Base-by-base conservation (phyloP, 129 eudicot species). In the Flaveria brownii region DNA sequence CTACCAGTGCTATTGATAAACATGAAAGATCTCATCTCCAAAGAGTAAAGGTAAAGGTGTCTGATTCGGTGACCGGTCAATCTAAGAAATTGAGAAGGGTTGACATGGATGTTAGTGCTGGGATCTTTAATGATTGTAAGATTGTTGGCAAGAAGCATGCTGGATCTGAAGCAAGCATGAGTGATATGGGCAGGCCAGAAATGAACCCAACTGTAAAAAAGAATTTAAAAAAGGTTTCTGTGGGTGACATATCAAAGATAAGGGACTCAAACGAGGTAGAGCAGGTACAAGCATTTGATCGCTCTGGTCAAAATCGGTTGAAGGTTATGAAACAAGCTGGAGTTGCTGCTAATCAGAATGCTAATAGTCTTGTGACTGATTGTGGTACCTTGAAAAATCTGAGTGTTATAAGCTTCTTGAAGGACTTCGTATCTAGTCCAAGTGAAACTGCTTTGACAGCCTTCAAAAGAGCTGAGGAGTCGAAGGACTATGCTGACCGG, bases 391-490 rank as follows among this genome's bases (percentile, higher is more conserved):
- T 50, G 52, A 61, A 73, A 72, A 83, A 81, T 72, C 73, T 54
- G 18, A 63, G 72, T 76, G 86, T 74, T 51, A 50, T 71, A 49
- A 85, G 83, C 76, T 78, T 80, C 69, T 71, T 80, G 72, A 87
- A 78, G 79, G 87, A 82, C 73, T 84, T 86, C 50, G 41, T 69
- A 77, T 69, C 89, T 52, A 36, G 82, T 77, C 85, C 69, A 68
- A 36, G 82, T 75, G 84, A 72, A 68, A 80, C 82, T 67, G 89
- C 88, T 77, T 33, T 82, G 75, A 70, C 75, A 75, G 85, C 82
- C 80, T 78, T 91, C 78, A 86, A 73, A 77, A 88, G 91, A 88
- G 99, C 99, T 25, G 89, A 87, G 80, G 77, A 74, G 76, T 87
- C 88, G 2, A 94, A 79, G 73, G 76, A 59, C 77, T 71, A 74